A percentile compares a stretch with the other conserved stretches of the same genome.
Evolutionary conservation across 441 rosid genomes (phyloP).

Genomic region (Bruguiera hainesii): DNA sequence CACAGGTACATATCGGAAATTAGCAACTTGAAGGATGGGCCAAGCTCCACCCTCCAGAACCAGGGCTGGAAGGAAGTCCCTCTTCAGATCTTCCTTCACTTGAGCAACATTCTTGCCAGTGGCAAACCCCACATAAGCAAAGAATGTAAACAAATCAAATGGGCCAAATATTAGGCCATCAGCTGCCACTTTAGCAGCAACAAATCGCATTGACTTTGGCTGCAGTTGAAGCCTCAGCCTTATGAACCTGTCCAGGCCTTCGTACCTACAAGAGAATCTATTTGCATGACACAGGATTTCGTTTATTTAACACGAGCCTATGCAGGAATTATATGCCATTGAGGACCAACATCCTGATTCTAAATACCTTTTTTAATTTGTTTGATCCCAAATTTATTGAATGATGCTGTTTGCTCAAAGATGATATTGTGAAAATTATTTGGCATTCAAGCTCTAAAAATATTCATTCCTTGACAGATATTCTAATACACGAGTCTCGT

Average conservation of each 20-base stretch:
- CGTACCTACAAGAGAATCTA: constrained; percentile 48
- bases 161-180: constrained; percentile 92
- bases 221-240: constrained; percentile 56
- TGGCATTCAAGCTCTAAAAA: neutral
- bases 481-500: too few relatives aligned
- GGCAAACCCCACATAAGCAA: constrained; percentile 90
- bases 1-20: constrained; percentile 83
- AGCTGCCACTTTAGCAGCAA: constrained; percentile 81
- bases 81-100: constrained; percentile 85
- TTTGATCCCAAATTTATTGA: neutral
- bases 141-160: constrained; percentile 74
- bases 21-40: constrained; percentile 87
- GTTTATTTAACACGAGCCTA: neutral
- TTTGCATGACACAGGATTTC: neutral
- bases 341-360: neutral
- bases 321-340: neutral
- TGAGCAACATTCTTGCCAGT: constrained; percentile 61
- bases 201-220: constrained; percentile 70
- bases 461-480: too few relatives aligned
- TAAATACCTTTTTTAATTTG: neutral
- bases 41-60: constrained; percentile 84
- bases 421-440: neutral
- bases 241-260: constrained; percentile 77
- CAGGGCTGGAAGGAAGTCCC: constrained; percentile 94
- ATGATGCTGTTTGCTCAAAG: neutral